A percentile compares a stretch with the other conserved stretches of the same genome.
phyloP scores from a whole-genome alignment of 495 filamentous ascomycete species.

The Clohesyomyces aquaticus region DNA sequence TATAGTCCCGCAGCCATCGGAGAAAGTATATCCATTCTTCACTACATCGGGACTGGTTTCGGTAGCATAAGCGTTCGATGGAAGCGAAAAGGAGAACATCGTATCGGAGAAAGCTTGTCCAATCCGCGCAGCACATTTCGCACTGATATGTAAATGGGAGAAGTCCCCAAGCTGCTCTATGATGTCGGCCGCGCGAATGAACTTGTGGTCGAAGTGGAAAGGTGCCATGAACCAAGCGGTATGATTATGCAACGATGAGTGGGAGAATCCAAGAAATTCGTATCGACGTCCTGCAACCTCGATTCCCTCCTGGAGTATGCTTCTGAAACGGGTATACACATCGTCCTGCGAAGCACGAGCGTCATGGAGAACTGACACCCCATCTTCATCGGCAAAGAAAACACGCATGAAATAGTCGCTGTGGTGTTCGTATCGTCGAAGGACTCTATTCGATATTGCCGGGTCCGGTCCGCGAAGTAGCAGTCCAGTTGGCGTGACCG shows the following conservation, averaged over 20 bases:
- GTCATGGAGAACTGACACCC: conserved; percentile 61
- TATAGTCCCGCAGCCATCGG: conserved; percentile 77
- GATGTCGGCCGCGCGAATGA: conserved; percentile 55
- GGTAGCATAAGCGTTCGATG: conserved; percentile 41
- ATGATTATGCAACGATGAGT: conserved; percentile 69
- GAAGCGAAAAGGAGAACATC: conserved; percentile 54
- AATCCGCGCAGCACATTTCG: conserved; percentile 78
- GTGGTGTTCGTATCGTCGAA: conserved; percentile 66
- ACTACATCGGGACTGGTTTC: conserved; percentile 32
- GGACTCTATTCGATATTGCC: conserved; percentile 69
- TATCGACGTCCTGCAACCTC: conserved; percentile 64
- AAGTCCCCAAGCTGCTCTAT: conserved; percentile 71
- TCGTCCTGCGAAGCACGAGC: conserved; percentile 54
- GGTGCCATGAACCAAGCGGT: conserved; percentile 72
- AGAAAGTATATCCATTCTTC: conserved; percentile 61
- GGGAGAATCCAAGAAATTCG: conserved; percentile 73
- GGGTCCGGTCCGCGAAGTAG: conserved; percentile 68
- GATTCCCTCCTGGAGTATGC: conserved; percentile 58
- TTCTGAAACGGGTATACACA: conserved; percentile 60
- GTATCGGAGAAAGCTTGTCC: conserved; percentile 86
- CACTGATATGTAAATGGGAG: conserved; percentile 62
- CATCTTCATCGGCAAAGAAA: conserved; percentile 70
- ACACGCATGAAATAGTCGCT: conserved; percentile 68
- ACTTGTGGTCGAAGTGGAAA: conserved; percentile 52
- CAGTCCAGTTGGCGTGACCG: conserved; percentile 65